Evolutionary conservation across 177 flowering plant species (phyloP), one percentile per base, ranked within the genome.

Genomic region (Vitis hybrid): DNA sequence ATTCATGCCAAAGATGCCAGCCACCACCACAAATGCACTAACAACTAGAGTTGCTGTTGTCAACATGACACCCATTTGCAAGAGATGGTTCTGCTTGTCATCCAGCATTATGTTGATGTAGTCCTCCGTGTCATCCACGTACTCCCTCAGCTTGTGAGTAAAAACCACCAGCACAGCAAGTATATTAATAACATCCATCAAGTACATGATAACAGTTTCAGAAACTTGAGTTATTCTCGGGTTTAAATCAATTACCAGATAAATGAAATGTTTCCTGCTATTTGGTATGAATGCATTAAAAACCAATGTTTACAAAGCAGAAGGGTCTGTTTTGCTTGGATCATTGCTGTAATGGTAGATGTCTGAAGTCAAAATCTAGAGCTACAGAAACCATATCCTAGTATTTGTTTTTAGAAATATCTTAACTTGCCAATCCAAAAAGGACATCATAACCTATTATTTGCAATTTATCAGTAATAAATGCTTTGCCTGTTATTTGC

Each of bases 81-180:
- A 77, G 15, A 92, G 92, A 75, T 89, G 89, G 74, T 91, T 91
- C 84, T 91, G 97, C 68, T 91, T 91, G 87, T 91, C 97, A 67
- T 92, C 97, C 82, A 92, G 74, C 94, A 91, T 92, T 68, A 92
- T 92, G 82, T 92, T 92, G 79, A 92, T 89, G 84, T 89, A 92
- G 72, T 92, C 97, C 76, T 92, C 97, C 49, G 97, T 92, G 86
- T 90, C 97, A 60, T 90, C 97, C 0, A 92, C 96, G 48, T 92
- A 92, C 77, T 92, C 97, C 79, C 97, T 78, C 73, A 91, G 89
- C 96, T 92, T 70, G 11, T 15, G 5, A 34, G 32, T 18, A 63
- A 45, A 58, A 32, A 60, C 49, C n/a, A 23, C 1, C 59, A 70
- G 50, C n/a, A 18, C 45, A 40, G 45, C 45, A 40, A 51, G 19